Base-by-base conservation (phyloP, 495 filamentous ascomycete species). In the Glonium stellatum region DNA sequence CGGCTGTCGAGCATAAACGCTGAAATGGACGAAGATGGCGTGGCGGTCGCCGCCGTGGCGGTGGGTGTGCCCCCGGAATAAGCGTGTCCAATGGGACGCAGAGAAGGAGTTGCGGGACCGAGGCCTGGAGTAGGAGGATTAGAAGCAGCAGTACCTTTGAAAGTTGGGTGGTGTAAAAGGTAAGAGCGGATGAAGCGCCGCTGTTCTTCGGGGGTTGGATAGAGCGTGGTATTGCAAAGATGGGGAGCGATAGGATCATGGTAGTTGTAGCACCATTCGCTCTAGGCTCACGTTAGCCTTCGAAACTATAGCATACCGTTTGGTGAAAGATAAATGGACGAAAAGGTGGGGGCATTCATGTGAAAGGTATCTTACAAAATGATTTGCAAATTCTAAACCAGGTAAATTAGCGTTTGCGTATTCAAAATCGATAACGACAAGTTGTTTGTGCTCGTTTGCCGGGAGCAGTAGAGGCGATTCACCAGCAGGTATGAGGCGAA, bases 231-330 rank as follows among this genome's bases (percentile, higher is more conserved):
- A 63, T 87, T 78, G 73, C 88, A 87, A 11, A 79, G 80, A 75
- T 85, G 84, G 1, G 91, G 77, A 8, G 64, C 71, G 19, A 74
- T 71, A 1, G 81, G 69, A 67, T 92, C 83, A 67, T 96, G 91
- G 70, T 99, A 99, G 71, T 99, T 89, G 76, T 97, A 95, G 70
- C 90, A 95, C 93, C 93, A 99, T 73, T 99, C 93, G 27, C 84
- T 84, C 81, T 82, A 49, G 8, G 4, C 49, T 0, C 48, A 25
- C 22, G 57, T 68, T 46, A 61, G 22, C 2, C 27, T 31, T 31
- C 27, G 6, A 31, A 31, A 31, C 27, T 6, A 31, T 6, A 31
- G 27, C 6, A 6, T 31, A 6, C 27, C 27, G 2, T 31, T 56
- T 49, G 15, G 12, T 57, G 53, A 61, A 23, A 51, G 47, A 21